Evolutionary conservation across 2,329 filamentous ascomycete genomes (phyloP), one percentile per base, ranked within the genome.

Genomic region (Domatiomyces catenatus): DNA sequence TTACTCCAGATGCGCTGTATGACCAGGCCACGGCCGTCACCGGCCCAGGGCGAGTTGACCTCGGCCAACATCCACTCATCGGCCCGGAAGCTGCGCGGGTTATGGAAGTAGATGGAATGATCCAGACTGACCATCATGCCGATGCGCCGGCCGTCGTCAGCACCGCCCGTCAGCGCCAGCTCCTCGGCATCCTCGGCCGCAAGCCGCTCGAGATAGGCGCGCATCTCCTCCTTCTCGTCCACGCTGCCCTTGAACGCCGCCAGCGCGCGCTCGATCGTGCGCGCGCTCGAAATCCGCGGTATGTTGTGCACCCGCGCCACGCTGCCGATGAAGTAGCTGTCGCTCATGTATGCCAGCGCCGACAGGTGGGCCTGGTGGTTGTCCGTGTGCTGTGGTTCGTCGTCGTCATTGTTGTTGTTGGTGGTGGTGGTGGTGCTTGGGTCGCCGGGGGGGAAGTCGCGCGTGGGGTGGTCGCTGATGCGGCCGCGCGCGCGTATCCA

Each of bases 251-350:
- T 66, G 42, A 72, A 62, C 8, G 61, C 61, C 5, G 65, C 63
- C 20, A 72, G 52, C 0, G 64, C 60, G 55, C 63, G 59, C 58
- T 70, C 60, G 20, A 72, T 62, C 48, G 68, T 67, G 3, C 58
- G 67, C 1, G 73, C 72, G 10, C 70, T 75, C 1, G 76, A 78
- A 64, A 85, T 86, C 12, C 85, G 75, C 76, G 84, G 89, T 36
- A 95, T 74, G 51, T 79, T 76, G 66, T 95, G 89, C 50, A 89
- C 81, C 18, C 86, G 79, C 24, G 82, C 74, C 6, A 95, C 79
- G 1, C 89, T 95, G 42, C 86, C 89, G 65, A 96, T 89, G 68
- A 98, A 96, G 70, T 86, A 92, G 63, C 78, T 84, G 68, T 96
- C 90, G 22, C 82, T 86, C 71, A 96, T 85, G 70, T 96, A 98